A percentile compares a stretch with the other conserved stretches of the same genome.
Evolutionary conservation across 768 basidiomycete species (phyloP).

Genomic region (Auriculariales sp.): DNA sequence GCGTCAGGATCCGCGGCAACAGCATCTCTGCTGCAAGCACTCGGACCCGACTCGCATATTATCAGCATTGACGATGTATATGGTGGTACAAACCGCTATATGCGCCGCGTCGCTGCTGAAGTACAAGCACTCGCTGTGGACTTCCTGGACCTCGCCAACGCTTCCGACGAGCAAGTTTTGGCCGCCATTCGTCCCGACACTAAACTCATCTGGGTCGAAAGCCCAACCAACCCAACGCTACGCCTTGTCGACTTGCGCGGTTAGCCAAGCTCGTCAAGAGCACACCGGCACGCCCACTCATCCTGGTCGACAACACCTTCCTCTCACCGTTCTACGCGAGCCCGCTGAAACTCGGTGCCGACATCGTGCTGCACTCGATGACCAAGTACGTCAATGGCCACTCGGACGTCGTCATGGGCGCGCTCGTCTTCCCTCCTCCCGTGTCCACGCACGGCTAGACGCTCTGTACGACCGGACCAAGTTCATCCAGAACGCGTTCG

Average conservation of each 20-base stretch:
- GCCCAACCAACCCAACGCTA: slow-evolving; percentile 90
- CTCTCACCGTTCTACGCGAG: slow-evolving; percentile 84
- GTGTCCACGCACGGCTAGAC: slow-evolving; percentile 12
- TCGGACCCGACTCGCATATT: slow-evolving; percentile 64
- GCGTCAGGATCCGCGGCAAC: slow-evolving; percentile 78
- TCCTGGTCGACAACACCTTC: slow-evolving; percentile 93
- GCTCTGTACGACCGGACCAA: slow-evolving; percentile 41
- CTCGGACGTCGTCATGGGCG: slow-evolving; percentile 86
- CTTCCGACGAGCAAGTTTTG: slow-evolving; percentile 48
- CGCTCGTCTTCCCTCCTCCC: slow-evolving; percentile 45
- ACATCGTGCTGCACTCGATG: slow-evolving; percentile 70
- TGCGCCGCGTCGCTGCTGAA: slow-evolving; percentile 48
- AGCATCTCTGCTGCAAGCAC: slow-evolving; percentile 62
- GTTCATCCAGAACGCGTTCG: slow-evolving; percentile 84
- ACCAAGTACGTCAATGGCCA: slow-evolving; percentile 93
- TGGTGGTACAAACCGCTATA: slow-evolving; percentile 82
- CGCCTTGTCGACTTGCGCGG: slow-evolving; percentile 66
- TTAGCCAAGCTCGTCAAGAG: slow-evolving; percentile 25
- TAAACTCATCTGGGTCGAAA: slow-evolving; percentile 88
- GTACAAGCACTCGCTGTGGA: slow-evolving; percentile 57
- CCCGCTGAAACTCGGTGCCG: slow-evolving; percentile 62
- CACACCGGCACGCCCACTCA: slow-evolving; percentile 39
- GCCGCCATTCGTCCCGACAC: slow-evolving; percentile 61
- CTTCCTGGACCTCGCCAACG: slow-evolving; percentile 68
- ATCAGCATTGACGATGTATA: slow-evolving; percentile 87